Percentiles rank a stretch among this genome's conserved stretches.
Conservation (phyloP, 2,329 filamentous ascomycete genomes). For the Scedosporium minutisporum region DNA sequence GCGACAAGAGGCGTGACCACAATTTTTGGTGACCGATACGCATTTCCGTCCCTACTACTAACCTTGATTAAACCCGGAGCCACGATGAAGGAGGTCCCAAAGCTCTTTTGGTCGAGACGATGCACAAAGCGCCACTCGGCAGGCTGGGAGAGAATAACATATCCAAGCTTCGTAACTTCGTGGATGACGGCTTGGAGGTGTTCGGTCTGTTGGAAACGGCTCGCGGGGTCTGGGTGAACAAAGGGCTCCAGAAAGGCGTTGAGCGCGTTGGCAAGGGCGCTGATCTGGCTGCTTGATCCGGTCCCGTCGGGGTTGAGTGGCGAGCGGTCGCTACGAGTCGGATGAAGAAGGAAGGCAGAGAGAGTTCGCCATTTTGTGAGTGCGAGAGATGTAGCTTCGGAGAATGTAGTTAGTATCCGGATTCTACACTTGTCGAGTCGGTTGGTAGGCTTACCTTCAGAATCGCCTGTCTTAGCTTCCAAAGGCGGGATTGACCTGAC, state of each 20-base stretch:
- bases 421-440: neutral
- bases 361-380: slow-evolving; percentile 31
- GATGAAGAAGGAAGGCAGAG: slow-evolving; percentile 31
- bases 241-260: slow-evolving; percentile 25
- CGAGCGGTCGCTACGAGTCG: slow-evolving; percentile 24
- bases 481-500: slow-evolving; percentile 17
- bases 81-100: slow-evolving; percentile 13
- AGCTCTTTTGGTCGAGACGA: neutral
- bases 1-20: slow-evolving; percentile 14
- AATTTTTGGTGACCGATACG: slow-evolving; percentile 13
- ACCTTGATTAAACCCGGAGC: slow-evolving; percentile 21
- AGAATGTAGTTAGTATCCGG: slow-evolving; percentile 10
- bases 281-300: slow-evolving; percentile 20
- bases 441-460: neutral
- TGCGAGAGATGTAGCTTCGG: slow-evolving; percentile 20
- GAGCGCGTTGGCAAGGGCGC: slow-evolving; percentile 21
- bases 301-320: slow-evolving; percentile 21
- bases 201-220: slow-evolving; percentile 22
- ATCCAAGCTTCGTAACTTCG: slow-evolving; percentile 30
- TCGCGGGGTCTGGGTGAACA: slow-evolving; percentile 15
- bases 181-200: slow-evolving; percentile 29
- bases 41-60: slow-evolving; percentile 15
- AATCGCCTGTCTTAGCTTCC: neutral
- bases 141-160: slow-evolving; percentile 32
- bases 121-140: slow-evolving; percentile 26